Evolutionary conservation across 2,329 filamentous ascomycete species (phyloP).

Genomic region (Epichloe aotearoae): DNA sequence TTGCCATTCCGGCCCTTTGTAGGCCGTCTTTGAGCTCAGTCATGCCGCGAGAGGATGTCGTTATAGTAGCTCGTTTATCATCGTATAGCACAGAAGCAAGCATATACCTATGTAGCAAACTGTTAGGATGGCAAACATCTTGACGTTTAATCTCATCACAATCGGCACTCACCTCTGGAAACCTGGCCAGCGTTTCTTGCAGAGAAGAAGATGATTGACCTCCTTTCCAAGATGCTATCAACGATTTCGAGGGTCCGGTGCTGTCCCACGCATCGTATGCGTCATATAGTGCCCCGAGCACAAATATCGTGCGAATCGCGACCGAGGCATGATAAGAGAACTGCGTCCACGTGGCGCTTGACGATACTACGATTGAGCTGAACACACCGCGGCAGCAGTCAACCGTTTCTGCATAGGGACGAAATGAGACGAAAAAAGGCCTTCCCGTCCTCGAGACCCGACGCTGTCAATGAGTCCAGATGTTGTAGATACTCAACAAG

Average conservation of each 20-base stretch:
- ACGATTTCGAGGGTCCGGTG: neutral
- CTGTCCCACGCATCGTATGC: neutral
- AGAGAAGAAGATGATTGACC: neutral
- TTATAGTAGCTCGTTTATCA: slow-evolving; percentile 23
- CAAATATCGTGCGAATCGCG: neutral
- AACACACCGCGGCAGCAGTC: neutral
- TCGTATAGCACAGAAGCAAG: slow-evolving; percentile 23
- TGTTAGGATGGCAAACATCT: neutral
- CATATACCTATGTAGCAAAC: slow-evolving; percentile 17
- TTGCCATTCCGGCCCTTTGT: neutral
- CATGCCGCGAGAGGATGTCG: slow-evolving; percentile 9
- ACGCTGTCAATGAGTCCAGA: neutral
- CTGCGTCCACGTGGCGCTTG: neutral
- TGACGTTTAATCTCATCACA: neutral
- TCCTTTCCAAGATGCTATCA: neutral
- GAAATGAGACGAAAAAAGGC: neutral
- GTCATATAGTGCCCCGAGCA: neutral
- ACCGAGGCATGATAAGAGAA: neutral
- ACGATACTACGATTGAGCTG: neutral
- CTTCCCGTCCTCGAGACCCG: neutral
- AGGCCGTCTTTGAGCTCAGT: slow-evolving; percentile 9
- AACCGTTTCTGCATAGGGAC: neutral
- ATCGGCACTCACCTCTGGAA: neutral
- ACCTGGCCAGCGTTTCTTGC: neutral
- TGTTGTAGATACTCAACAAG: neutral